These are phyloP conservation scores for Linum lewisii DNA, from an alignment of 345 rosid genomes.

Conservation along the genomic window DNA sequence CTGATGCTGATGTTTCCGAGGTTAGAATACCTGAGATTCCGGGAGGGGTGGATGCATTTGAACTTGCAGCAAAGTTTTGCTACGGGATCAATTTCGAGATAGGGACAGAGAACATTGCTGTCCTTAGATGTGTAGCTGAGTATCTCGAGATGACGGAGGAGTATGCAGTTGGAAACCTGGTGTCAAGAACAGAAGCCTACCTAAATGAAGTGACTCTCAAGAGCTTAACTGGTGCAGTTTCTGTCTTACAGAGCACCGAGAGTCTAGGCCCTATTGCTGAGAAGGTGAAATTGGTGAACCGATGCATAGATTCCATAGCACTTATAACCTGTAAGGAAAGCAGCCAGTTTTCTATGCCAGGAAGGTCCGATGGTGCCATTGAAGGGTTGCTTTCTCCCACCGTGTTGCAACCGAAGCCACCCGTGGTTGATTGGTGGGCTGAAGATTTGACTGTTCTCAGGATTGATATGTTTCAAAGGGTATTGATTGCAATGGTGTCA, in stretches of 20 bases:
- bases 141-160: slow-evolving; percentile 87
- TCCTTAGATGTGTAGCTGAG: slow-evolving; percentile 75
- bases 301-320: slow-evolving; percentile 77
- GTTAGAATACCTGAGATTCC: slow-evolving; percentile 50
- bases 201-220: slow-evolving; percentile 66
- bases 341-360: slow-evolving; percentile 39
- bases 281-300: slow-evolving; percentile 62
- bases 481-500: slow-evolving; percentile 68
- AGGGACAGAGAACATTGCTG: slow-evolving; percentile 61
- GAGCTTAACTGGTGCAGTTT: slow-evolving; percentile 59
- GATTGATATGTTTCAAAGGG: slow-evolving; percentile 75
- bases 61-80: slow-evolving; percentile 83
- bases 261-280: slow-evolving; percentile 52
- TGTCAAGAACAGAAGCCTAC: slow-evolving; percentile 65
- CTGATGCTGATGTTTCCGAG: slow-evolving; percentile 47
- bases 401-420: slow-evolving; percentile 33
- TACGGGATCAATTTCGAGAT: slow-evolving; percentile 90
- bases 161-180: slow-evolving; percentile 57
- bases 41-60: slow-evolving; percentile 73
- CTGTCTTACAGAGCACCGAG: slow-evolving; percentile 52
- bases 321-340: slow-evolving; percentile 65
- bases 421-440: slow-evolving; percentile 90
- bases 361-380: slow-evolving; percentile 33
- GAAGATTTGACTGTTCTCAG: slow-evolving; percentile 74
- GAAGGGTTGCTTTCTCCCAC: too few species aligned